Evolutionary conservation across 1,284 basidiomycete species (phyloP).

Genomic region (Rhodotorula mucilaginosa): DNA sequence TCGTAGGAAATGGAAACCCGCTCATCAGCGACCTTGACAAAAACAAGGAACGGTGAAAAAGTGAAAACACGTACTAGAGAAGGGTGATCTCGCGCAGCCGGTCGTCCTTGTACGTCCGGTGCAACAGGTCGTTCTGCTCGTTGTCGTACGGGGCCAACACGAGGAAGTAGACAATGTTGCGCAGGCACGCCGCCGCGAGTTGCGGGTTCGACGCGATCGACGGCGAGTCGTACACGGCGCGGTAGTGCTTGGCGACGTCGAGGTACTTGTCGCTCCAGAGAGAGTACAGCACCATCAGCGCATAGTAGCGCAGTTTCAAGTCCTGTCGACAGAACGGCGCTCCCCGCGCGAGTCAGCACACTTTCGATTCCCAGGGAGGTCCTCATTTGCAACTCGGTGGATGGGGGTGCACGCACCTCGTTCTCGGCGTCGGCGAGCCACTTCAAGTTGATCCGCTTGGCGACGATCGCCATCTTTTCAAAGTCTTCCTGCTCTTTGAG

Average conservation of each 20-base stretch:
- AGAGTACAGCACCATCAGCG: slow-evolving; percentile 92
- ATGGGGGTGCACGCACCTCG: slow-evolving; percentile 61
- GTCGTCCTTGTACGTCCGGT: slow-evolving; percentile 70
- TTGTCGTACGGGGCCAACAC: slow-evolving; percentile 91
- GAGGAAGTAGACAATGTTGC: slow-evolving; percentile 88
- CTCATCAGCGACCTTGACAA: neutral
- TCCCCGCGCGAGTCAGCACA: neutral
- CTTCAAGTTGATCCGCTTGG: slow-evolving; percentile 88
- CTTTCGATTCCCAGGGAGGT: neutral
- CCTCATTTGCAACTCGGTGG: neutral
- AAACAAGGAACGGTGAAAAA: neutral
- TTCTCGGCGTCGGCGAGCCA: slow-evolving; percentile 87
- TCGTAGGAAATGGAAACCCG: neutral
- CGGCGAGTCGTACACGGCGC: slow-evolving; percentile 95
- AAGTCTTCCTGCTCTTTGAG: slow-evolving; percentile 73
- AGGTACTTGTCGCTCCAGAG: slow-evolving; percentile 81
- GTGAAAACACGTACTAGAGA: slow-evolving; percentile 66
- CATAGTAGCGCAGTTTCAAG: slow-evolving; percentile 92
- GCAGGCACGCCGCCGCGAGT: slow-evolving; percentile 44
- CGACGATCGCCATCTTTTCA: slow-evolving; percentile 83
- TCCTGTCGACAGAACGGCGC: slow-evolving; percentile 58
- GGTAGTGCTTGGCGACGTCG: slow-evolving; percentile 90
- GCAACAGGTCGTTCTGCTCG: slow-evolving; percentile 95
- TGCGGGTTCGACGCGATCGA: slow-evolving; percentile 28
- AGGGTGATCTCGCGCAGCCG: slow-evolving; percentile 71